These are phyloP conservation scores for Brassica rapa DNA, from an alignment of 345 rosid species.

Conservation along the genomic window DNA sequence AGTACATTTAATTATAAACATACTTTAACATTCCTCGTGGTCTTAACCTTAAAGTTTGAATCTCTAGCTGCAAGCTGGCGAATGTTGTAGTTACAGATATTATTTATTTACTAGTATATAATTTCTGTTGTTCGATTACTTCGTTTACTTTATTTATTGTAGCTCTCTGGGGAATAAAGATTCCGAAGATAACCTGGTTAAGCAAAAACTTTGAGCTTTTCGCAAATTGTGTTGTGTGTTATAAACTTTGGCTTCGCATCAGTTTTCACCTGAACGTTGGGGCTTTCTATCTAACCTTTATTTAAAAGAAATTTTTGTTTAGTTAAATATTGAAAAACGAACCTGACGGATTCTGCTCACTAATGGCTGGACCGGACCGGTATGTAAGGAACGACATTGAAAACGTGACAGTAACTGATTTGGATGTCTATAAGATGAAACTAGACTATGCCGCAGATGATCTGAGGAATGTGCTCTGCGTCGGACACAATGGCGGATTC, in stretches of 20 bases:
- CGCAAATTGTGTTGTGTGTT: not conserved
- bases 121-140: not conserved
- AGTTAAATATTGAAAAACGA: not conserved
- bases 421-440: not conserved
- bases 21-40: not conserved
- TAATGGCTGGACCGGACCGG: not conserved
- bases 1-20: not conserved
- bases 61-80: not conserved
- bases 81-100: not conserved
- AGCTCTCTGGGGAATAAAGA: constrained; percentile 24
- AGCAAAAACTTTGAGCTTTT: constrained; percentile 6
- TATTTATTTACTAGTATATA: not conserved
- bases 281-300: not conserved
- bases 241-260: not conserved
- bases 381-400: too few species aligned
- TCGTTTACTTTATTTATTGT: constrained; percentile 7
- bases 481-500: too few species aligned
- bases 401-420: too few species aligned
- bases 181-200: constrained; percentile 18
- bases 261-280: constrained; percentile 11
- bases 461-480: too few species aligned
- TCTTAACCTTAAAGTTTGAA: not conserved
- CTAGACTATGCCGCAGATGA: not conserved
- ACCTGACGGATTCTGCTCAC: not conserved
- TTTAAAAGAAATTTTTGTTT: not conserved